phyloP scores from a whole-genome alignment of 306 rosid genomes.

The Argentina anserina region DNA sequence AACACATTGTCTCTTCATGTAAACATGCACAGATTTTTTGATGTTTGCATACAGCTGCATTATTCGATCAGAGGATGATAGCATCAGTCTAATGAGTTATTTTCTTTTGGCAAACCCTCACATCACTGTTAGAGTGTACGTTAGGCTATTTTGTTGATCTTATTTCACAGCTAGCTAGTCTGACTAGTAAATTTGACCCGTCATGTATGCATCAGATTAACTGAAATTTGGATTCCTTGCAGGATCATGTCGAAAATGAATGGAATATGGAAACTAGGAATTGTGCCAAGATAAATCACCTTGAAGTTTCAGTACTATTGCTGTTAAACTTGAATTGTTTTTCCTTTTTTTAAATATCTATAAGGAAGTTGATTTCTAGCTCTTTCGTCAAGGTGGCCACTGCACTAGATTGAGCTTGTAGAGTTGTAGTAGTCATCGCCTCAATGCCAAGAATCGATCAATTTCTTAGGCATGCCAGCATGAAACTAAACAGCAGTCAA shows the following conservation, averaged over 20 bases:
- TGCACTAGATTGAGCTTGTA: background rate
- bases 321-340: background rate
- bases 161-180: background rate
- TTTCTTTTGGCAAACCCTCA: background rate
- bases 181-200: background rate
- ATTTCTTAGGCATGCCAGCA: background rate
- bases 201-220: background rate
- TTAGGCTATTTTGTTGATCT: background rate
- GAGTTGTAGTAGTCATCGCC: background rate
- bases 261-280: constrained; percentile 5
- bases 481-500: background rate
- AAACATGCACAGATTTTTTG: background rate
- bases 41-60: too few relatives aligned
- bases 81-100: background rate
- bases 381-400: background rate
- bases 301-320: constrained; percentile 8
- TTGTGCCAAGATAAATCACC: background rate
- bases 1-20: background rate
- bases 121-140: too few relatives aligned
- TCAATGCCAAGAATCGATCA: background rate
- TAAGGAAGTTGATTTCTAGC: constrained; percentile 7
- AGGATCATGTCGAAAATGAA: constrained; percentile 28
- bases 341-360: background rate
- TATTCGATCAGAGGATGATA: too few relatives aligned
- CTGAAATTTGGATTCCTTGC: constrained; percentile 8